Base-by-base conservation (phyloP, 2,329 filamentous ascomycete species). In the Arthrobotrys conoides region DNA sequence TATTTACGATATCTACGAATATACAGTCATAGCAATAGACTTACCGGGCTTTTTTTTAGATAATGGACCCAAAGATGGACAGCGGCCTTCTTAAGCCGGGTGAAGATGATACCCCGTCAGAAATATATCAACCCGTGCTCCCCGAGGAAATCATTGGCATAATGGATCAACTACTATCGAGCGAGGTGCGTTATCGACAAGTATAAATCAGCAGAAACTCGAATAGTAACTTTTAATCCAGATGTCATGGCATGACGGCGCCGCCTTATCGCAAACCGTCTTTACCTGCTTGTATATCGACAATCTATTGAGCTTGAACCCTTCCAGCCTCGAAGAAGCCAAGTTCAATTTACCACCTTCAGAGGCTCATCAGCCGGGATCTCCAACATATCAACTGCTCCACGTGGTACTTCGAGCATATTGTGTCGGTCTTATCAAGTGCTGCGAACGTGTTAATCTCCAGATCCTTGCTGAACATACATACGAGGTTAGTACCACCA, bases 31-130 rank as follows among this genome's bases (percentile, higher is more conserved):
- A 78, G 69, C 73, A 36, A 67, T 83, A 22, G 30, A 36, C 48
- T 49, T 30, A 64, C 59, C 24, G 12, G 14, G n/a, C n/a, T n/a
- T 49, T 30, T 33, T 20, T 48, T 46, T 82, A 99, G 96, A 97
- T 99, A 82, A 97, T 97, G 93, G 96, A 99, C 83, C 91, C 93
- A 0, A 99, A 98, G 85, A 99, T 99, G 96, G 96, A 99, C 84
- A 97, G 93, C 83, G 96, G 96, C 30, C 94, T 91, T 81, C 87
- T 96, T 5, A 88, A 90, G 20, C 89, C 91, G 6, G 92, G 91
- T 33, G 93, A 97, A 82, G 90, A 90, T n/a, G 88, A 95, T 38
- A 93, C 97, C 76, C 91, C 95, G 80, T 97, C 95, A 84, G 91
- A 97, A 82, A 89, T 94, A 48, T 86, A 89, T 51, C 87, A 87